Evolutionary conservation across 768 basidiomycete species (phyloP), one percentile per base, ranked within the genome.

Genomic region (Austroboletus eburneus): DNA sequence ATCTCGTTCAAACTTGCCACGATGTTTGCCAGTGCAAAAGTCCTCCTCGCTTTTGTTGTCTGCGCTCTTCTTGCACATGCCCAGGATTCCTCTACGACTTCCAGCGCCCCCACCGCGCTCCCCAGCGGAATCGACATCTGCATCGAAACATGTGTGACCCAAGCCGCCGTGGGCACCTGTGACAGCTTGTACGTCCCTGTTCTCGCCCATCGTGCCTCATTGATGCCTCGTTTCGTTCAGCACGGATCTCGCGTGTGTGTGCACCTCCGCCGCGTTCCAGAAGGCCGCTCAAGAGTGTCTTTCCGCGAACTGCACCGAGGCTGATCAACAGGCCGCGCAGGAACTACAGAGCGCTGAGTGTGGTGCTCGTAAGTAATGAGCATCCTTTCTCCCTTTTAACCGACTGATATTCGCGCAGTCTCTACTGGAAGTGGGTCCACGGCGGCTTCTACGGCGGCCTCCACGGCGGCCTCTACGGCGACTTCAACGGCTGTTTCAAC

Each of bases 251-350:
- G 0, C 46, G 0, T 77, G 76, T 42, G 51, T 72, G 18, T 77
- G 76, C 61, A 55, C 64, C 3, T 71, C 63, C 41, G 9, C 42
- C 1, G 36, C 48, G 2, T 77, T 73, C 72, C 73, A 75, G 46
- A 0, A 2, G 4, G 58, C 59, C 2, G 69, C 69, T 3, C 8
- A 2, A 1, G 1, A 23, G 6, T 77, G 76, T 53, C 59, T 77
- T 18, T 1, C 23, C 18, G n/a, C 50, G 1, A 65, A 55, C 33
- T 78, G 76, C 49, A 56, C 68, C 0, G 0, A 61, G 0, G 40
- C 44, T 0, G 76, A 76, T 9, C 2, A 55, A 1, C 6, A 42
- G 1, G n/a, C 65, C 1, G 76, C 75, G 0, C 1, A 18, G 10
- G 42, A 43, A 10, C 62, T 73, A 23, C 66, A 75, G 45, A 2